phyloP scores from a whole-genome alignment of 768 basidiomycete genomes.

The Calocera cornea region DNA sequence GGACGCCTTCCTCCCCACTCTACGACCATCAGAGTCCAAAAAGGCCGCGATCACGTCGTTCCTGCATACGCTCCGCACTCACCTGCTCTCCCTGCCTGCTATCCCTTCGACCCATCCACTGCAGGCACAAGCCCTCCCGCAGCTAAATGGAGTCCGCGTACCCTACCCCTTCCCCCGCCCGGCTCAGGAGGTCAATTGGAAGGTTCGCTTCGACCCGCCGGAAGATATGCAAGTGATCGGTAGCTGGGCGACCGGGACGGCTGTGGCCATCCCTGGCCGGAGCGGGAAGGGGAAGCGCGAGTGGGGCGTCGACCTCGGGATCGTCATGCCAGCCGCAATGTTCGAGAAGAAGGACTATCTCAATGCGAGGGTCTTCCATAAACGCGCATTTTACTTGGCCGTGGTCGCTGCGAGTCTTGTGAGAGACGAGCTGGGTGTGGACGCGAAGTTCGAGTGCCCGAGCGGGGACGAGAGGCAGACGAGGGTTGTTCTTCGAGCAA shows the following conservation, averaged over 20 bases:
- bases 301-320: conserved; percentile 64
- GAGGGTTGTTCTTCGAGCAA: conserved; percentile 46
- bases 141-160: conserved; percentile 37
- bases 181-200: conserved; percentile 75
- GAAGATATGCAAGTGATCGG: conserved; percentile 65
- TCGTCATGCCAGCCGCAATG: conserved; percentile 82
- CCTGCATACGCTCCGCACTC: conserved; percentile 51
- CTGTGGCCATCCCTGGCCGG: conserved; percentile 32
- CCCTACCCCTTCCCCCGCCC: conserved; percentile 60
- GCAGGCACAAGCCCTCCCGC: conserved; percentile 34
- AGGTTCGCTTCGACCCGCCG: conserved; percentile 66
- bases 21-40: conserved; percentile 49
- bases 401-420: conserved; percentile 49
- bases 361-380: conserved; percentile 81
- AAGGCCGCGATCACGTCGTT: conserved; percentile 51
- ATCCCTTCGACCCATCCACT: conserved; percentile 51
- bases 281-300: conserved; percentile 49
- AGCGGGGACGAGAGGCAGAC: conserved; percentile 51
- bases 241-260: conserved; percentile 64
- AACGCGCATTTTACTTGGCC: conserved; percentile 80
- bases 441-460: conserved; percentile 46
- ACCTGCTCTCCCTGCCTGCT: conserved; percentile 46
- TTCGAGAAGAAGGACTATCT: conserved; percentile 95
- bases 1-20: conserved; percentile 50
- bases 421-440: conserved; percentile 36